These are phyloP conservation scores for Elymus sibiricus DNA, from an alignment of 176 grass and related monocot species.

Conservation along the genomic window DNA sequence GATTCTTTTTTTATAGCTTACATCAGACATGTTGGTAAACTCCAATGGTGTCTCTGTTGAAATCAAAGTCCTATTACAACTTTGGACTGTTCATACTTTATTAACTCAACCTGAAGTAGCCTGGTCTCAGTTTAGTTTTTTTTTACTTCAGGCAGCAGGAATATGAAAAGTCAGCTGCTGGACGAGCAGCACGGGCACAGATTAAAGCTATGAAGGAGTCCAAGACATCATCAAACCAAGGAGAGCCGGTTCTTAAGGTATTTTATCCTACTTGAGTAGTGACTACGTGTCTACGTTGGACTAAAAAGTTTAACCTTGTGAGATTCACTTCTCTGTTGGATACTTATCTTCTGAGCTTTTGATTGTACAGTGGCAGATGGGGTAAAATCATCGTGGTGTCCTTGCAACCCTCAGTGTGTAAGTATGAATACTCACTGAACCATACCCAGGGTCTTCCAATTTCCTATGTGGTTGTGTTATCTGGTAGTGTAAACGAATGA, in stretches of 20 bases:
- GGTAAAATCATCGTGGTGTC: conserved; percentile 31
- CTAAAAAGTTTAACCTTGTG: not conserved
- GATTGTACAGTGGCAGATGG: conserved; percentile 85
- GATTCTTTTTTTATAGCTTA: not conserved
- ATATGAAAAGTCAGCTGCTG: conserved; percentile 80
- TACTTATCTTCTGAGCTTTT: conserved; percentile 23
- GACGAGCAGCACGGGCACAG: conserved; percentile 79
- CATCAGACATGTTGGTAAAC: not conserved
- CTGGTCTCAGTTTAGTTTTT: not conserved
- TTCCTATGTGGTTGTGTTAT: not conserved
- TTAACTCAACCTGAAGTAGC: not conserved
- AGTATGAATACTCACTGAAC: conserved; percentile 7
- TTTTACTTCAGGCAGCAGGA: conserved; percentile 53
- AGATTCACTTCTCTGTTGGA: not conserved
- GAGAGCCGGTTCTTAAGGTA: conserved; percentile 93
- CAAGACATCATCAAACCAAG: conserved; percentile 56
- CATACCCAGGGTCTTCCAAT: not conserved
- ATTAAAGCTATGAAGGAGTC: conserved; percentile 83
- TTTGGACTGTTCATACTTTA: not conserved
- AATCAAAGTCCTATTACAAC: not conserved
- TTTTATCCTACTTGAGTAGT: not conserved
- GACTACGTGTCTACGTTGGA: not conserved
- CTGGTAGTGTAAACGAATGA: not conserved
- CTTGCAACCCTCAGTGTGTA: conserved; percentile 25
- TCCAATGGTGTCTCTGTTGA: not conserved